Base-by-base conservation (phyloP, 75 land plant species). In the Pseudotsuga menziesii region DNA sequence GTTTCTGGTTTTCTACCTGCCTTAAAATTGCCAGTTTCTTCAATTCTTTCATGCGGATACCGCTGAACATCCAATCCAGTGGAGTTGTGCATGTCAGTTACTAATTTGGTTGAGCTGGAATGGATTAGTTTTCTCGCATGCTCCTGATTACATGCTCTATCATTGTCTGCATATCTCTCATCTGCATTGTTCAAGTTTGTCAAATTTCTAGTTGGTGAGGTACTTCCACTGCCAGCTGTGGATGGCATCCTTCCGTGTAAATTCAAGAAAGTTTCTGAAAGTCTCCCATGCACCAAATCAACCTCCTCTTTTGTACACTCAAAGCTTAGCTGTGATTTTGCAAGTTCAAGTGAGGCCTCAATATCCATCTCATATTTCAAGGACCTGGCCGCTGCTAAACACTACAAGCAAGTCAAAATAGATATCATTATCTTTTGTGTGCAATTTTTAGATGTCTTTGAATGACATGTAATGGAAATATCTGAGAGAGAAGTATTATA, bases 361-460 rank as follows among this genome's bases (percentile, higher is more conserved):
- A 73, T 83, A 72, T 90, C 81, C 12, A 92, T 59, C 16, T 83
- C 77, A 56, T 80, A 77, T 61, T 81, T 84, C 58, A 79, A 66
- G 32, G 82, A 66, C 26, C 89, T 83, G 56, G 93, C 93, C 67
- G 93, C 95, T 57, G 77, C 56, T 91, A 91, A 90, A 77, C 94
- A 92, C 98, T 94, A 81, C 59, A 80, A 62, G 17, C 16, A 63
- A 17, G 67, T 27, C 67, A 15, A 63, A 16, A 16, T 26, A 15
- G 67, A 63, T 17, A 63, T 27, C 32, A 63, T 63, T 63, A 63
- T 36, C 27, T 29, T 63, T 63, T 27, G 32, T 27, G 32, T 32
- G 39, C 27, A 29, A 32, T 19, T 63, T 63, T 15, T 13, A 25
- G 39, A 32, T 63, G 20, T 19, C 32, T 62, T 29, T 63, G 67